Base-by-base conservation (phyloP, 805 yeast genomes). In the Metschnikowia shivogae region DNA sequence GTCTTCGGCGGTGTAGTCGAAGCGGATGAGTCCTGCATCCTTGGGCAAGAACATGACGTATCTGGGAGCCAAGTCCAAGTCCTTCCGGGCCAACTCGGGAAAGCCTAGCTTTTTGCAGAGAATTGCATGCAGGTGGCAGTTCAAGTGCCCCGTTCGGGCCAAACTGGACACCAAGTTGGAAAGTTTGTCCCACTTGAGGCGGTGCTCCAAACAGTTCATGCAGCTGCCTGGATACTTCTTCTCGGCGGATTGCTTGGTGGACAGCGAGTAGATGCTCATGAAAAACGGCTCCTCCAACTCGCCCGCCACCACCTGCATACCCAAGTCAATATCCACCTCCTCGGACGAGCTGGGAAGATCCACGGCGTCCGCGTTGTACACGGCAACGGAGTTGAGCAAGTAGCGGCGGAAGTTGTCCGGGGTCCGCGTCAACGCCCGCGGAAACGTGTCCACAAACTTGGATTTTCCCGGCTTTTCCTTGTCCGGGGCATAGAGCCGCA, bases 181-280 rank as follows among this genome's bases (percentile, higher is more conserved):
- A 4, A 82, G 59, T 28, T 72, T 62, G 41, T 74, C 76, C 93
- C 92, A 86, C 1, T 69, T 54, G 48, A 74, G 72, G 48, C 77
- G 75, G 48, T 76, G 73, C 12, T 73, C 76, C 35, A 68, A 53
- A 52, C 87, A 79, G 40, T 74, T 72, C 13, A 70, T 68, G 55
- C 84, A 80, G 10, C 48, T 37, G 7, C 56, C 52, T 11, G 61
- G 54, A 44, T 76, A 78, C 5, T 63, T 56, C n/a, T 55, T 54
- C 43, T 68, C 68, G 17, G 61, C 58, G 55, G 70, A 62, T 44
- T 76, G 66, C 26, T 74, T 61, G 37, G 72, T 69, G 5, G 72
- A 61, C 3, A 81, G 63, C 2, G 90, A 89, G 79, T 85, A 84
- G 48, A 86, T 81, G 12, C 86, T 74, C 3, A 86, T 71, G 49